phyloP scores from a whole-genome alignment of 208 protist species.

The Crithidia fasciculata region DNA sequence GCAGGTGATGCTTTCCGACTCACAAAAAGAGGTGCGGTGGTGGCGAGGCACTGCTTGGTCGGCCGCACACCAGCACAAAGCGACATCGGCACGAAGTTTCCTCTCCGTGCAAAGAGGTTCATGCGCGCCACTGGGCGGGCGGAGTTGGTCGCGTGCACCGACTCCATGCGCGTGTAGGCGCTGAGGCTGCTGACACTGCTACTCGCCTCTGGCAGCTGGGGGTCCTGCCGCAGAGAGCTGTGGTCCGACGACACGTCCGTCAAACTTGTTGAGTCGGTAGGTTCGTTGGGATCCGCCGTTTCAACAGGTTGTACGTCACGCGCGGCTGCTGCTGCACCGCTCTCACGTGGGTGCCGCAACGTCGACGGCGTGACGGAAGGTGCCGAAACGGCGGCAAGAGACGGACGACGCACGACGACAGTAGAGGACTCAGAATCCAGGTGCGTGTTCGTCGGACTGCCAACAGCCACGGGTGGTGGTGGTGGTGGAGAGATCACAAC shows the following conservation, averaged over 20 bases:
- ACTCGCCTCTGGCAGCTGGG: background rate
- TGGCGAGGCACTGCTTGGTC: conserved; percentile 6
- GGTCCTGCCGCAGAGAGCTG: background rate
- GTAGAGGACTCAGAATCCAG: background rate
- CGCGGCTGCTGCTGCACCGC: too few relatives aligned
- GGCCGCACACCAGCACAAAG: conserved; percentile 1
- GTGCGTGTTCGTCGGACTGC: background rate
- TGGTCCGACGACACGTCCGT: background rate
- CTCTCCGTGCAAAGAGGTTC: background rate
- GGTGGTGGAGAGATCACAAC: background rate
- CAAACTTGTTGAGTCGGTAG: background rate
- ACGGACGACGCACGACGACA: background rate
- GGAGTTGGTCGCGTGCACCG: background rate
- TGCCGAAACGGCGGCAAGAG: background rate
- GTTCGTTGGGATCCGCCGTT: background rate
- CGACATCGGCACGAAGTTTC: conserved; percentile 3
- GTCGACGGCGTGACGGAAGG: background rate
- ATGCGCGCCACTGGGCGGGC: background rate
- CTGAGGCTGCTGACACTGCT: background rate
- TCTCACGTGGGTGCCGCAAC: too few relatives aligned
- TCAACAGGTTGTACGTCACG: too few relatives aligned
- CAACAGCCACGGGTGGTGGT: background rate
- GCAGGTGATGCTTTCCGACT: background rate
- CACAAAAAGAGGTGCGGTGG: background rate
- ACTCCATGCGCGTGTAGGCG: conserved; percentile 6